These are phyloP conservation scores for Periconia sp. DNA, from an alignment of 2,329 filamentous ascomycete species.

Conservation along the genomic window DNA sequence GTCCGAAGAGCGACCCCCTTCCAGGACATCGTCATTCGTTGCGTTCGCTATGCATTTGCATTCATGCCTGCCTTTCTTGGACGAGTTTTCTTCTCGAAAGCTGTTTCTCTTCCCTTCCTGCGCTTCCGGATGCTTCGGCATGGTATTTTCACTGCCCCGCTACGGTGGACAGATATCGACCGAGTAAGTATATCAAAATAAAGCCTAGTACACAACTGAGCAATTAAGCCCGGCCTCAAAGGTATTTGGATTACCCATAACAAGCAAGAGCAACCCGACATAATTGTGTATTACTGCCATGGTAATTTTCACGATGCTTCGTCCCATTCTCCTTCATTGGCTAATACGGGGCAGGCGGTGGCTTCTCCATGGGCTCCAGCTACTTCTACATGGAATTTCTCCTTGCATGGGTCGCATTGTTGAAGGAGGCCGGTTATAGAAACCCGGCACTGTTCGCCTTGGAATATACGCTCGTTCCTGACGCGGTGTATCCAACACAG, in stretches of 20 bases:
- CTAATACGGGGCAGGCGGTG: conserved; percentile 63
- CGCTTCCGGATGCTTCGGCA: conserved; percentile 77
- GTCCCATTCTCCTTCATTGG: conserved; percentile 15
- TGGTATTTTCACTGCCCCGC: conserved; percentile 67
- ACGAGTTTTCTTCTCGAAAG: conserved; percentile 78
- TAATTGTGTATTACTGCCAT: conserved; percentile 83
- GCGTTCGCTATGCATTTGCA: conserved; percentile 78
- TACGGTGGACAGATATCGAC: conserved; percentile 68
- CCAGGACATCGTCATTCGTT: conserved; percentile 78
- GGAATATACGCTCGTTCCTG: conserved; percentile 81
- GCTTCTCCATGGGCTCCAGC: conserved; percentile 80
- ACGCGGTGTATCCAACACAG: conserved; percentile 75
- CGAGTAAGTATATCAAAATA: conserved; percentile 48
- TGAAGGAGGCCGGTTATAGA: conserved; percentile 68
- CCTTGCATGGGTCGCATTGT: conserved; percentile 70
- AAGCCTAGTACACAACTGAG: not conserved
- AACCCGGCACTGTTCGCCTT: conserved; percentile 82
- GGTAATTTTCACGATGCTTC: conserved; percentile 54
- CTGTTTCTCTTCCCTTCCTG: conserved; percentile 75
- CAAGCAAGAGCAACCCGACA: conserved; percentile 67
- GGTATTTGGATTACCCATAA: conserved; percentile 75
- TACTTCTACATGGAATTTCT: conserved; percentile 86
- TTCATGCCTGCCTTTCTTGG: conserved; percentile 72
- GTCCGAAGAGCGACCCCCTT: conserved; percentile 73
- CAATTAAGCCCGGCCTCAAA: conserved; percentile 55